Evolutionary conservation across 257 asterid genomes (phyloP), one percentile per base, ranked within the genome.

Genomic region (Nicotiana attenuata): DNA sequence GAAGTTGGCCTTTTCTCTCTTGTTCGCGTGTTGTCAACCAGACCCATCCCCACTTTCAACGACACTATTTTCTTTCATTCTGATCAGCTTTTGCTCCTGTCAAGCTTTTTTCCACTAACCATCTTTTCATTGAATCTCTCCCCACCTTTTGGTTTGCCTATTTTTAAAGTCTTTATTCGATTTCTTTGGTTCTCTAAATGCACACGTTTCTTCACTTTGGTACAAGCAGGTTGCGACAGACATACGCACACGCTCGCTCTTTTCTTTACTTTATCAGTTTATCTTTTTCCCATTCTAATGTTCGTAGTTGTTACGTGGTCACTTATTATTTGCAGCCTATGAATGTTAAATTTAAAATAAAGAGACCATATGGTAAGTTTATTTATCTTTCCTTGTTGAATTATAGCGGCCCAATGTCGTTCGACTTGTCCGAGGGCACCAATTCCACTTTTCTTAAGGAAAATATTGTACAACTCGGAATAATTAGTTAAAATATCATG

Each of bases 1-100:
- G 89, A 88, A 50, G 38, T 6, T 80, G 86, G 87, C 88, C 16
- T 84, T 75, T 81, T 78, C 87, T 80, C 1, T 65, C 78, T 82
- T 81, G 87, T 79, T 81, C 84, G 81, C 76, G 35, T 81, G 73
- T 76, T 75, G n/a, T n/a, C n/a, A n/a, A n/a, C n/a, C n/a, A n/a
- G n/a, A n/a, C n/a, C 41, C 41, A 68, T 50, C 35, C 56, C 26
- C 50, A 10, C 41, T 35, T 60, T 28, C 55, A 55, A 61, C n/a
- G 14, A 28, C 65, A 45, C 76, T 22, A 29, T 45, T 35, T 20
- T 14, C n/a, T 81, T 20, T 26, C 65, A 56, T 17, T 31, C 26
- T 77, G 29, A 28, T 28, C 66, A 56, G 53, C 13, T 13, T 26
- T n/a, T n/a, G n/a, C n/a, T 77, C 5, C 19, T 31, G 68, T 31